A percentile compares a stretch with the other conserved stretches of the same genome.
These are phyloP conservation scores for Erythrophleum ivorense DNA, from an alignment of 331 rosid genomes.

Conservation along the genomic window DNA sequence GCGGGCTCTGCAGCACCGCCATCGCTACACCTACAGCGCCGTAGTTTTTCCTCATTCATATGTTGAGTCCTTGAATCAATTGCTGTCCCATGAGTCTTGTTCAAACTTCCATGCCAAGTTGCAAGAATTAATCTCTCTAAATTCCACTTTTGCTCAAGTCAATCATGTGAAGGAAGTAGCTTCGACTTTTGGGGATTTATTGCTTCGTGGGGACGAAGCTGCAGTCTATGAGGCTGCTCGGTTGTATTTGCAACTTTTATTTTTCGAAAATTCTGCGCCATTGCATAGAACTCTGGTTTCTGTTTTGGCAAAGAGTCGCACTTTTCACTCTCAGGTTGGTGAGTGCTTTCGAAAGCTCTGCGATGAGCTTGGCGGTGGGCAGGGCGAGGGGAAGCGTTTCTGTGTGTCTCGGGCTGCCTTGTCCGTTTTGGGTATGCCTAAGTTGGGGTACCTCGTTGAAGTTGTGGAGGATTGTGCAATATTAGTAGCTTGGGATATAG, in stretches of 20 bases:
- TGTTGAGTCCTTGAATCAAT: slow-evolving; percentile 49
- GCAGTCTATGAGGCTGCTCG: slow-evolving; percentile 48
- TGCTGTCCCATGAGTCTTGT: slow-evolving; percentile 25
- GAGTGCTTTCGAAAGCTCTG: slow-evolving; percentile 56
- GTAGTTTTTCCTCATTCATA: slow-evolving; percentile 66
- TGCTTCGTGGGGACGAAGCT: slow-evolving; percentile 46
- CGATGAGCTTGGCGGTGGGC: slow-evolving; percentile 42
- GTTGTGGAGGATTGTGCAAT: slow-evolving; percentile 72
- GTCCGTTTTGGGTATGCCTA: slow-evolving; percentile 81
- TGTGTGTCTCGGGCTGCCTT: slow-evolving; percentile 79
- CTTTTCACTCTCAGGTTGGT: slow-evolving; percentile 45
- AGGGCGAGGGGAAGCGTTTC: slow-evolving; percentile 53
- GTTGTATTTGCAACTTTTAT: slow-evolving; percentile 70
- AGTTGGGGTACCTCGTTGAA: slow-evolving; percentile 68
- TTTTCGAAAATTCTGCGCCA: slow-evolving; percentile 78
- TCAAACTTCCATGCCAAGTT: slow-evolving; percentile 62
- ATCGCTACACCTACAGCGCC: slow-evolving; percentile 92
- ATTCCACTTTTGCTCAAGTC: slow-evolving; percentile 88
- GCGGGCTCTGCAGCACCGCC: slow-evolving; percentile 99
- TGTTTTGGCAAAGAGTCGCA: slow-evolving; percentile 57
- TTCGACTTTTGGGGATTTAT: slow-evolving; percentile 50
- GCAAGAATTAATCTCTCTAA: slow-evolving; percentile 58
- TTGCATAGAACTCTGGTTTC: slow-evolving; percentile 76
- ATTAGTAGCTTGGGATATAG: slow-evolving; percentile 62
- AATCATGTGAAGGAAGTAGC: slow-evolving; percentile 65